Base-by-base conservation (phyloP, 2,329 filamentous ascomycete species). In the Zelopaecilomyces penicillatus region DNA sequence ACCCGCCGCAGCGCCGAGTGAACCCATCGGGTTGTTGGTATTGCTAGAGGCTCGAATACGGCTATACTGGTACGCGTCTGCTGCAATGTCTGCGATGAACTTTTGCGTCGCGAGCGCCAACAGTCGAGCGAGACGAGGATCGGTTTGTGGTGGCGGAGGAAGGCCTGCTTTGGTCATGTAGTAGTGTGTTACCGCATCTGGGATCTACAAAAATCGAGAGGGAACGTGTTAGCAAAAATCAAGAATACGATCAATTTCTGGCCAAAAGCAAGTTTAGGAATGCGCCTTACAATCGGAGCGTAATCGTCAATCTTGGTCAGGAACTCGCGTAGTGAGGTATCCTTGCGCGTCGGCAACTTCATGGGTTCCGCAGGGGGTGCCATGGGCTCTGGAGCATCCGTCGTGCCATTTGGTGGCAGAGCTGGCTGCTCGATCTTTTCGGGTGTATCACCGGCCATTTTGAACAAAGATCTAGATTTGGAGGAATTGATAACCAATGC, bases 21-120 rank as follows among this genome's bases (percentile, higher is more conserved):
- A 88, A 48, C 87, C 87, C 81, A 96, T 90, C 1, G 88, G 86
- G 65, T 95, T 96, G 63, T 90, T 95, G 9, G 83, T 83, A 51
- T 86, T 90, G 28, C 77, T 82, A 26, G 87, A 91, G n/a, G 87
- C 87, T 35, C 93, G 84, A 59, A 98, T 97, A 43, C 91, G 87
- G 49, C 85, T 89, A 74, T 96, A 97, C 67, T 98, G 93, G 65
- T 98, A 98, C 3, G 93, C 89, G 64, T 98, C 93, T 46, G 93
- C 90, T 2, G 93, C 93, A 53, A 98, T 88, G 64, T 98, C 93
- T 47, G 93, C 90, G 57, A 98, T 87, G 73, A 98, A 98, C 64
- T 98, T 98, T 62, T 98, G 93, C 0, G 93, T 95, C n/a, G 93
- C 93, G 6, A 98, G 85, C 3, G 93, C 91, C 37, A 98, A 84